Evolutionary conservation across 1,139 yeast genomes (phyloP).

Genomic region (Lodderomyces beijingensis): DNA sequence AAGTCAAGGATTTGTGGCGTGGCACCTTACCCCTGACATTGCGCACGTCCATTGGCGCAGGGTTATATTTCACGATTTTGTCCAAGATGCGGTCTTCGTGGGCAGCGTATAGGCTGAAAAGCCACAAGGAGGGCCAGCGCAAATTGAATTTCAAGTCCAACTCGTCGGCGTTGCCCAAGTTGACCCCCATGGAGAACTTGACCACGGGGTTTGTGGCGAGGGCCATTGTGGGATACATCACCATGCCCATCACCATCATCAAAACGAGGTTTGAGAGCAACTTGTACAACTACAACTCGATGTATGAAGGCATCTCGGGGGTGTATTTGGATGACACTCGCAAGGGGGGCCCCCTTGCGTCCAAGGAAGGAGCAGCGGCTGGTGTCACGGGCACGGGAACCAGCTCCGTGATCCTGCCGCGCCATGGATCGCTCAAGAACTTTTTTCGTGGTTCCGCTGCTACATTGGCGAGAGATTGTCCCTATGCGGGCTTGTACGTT

Average conservation of each 20-base stretch:
- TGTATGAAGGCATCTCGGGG: conserved; percentile 57
- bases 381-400: not conserved
- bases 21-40: conserved; percentile 91
- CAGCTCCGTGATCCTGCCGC: not conserved
- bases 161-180: conserved; percentile 56
- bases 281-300: conserved; percentile 62
- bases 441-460: conserved; percentile 87
- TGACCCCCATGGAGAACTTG: conserved; percentile 67
- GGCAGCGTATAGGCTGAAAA: conserved; percentile 28
- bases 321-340: conserved; percentile 38
- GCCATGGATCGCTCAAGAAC: conserved; percentile 44
- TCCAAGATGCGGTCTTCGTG: conserved; percentile 56
- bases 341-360: conserved; percentile 1
- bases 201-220: conserved; percentile 76
- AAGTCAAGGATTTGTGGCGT: conserved; percentile 69
- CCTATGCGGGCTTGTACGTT: conserved; percentile 92
- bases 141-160: conserved; percentile 6
- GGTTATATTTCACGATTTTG: conserved; percentile 71
- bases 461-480: conserved; percentile 87
- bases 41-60: conserved; percentile 88
- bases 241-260: conserved; percentile 98
- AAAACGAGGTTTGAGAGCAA: conserved; percentile 87
- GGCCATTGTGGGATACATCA: conserved; percentile 75
- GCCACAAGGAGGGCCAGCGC: conserved; percentile 9
- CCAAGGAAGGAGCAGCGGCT: not conserved